These are phyloP conservation scores for Eucalyptus camaldulensis DNA, from an alignment of 345 rosid genomes.

Conservation along the genomic window DNA sequence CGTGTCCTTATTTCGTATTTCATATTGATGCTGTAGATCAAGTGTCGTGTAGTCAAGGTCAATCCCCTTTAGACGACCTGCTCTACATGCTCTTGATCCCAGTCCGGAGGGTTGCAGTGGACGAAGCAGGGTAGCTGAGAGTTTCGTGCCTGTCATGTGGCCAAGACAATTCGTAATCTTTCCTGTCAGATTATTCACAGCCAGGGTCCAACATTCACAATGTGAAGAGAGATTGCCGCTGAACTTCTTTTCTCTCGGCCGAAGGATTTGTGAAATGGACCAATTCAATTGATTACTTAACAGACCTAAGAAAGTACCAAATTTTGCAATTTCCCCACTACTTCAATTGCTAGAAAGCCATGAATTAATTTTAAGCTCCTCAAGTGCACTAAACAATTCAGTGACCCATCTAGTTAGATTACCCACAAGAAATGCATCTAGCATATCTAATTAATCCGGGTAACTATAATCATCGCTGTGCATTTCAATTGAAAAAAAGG, in stretches of 20 bases:
- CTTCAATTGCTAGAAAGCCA: too few species aligned
- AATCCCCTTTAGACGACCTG: neutral
- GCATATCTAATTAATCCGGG: too few species aligned
- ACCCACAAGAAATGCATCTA: too few species aligned
- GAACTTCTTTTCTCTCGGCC: neutral
- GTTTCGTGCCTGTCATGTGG: neutral
- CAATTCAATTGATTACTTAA: too few species aligned
- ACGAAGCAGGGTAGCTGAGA: neutral
- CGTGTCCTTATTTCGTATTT: too few species aligned
- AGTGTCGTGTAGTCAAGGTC: neutral
- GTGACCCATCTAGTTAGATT: too few species aligned
- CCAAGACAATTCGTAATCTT: neutral
- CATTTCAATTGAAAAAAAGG: too few species aligned
- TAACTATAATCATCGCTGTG: too few species aligned
- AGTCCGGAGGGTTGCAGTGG: neutral
- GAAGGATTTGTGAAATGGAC: neutral
- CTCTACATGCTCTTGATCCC: neutral
- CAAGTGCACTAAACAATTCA: too few species aligned
- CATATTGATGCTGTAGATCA: neutral
- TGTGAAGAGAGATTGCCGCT: neutral
- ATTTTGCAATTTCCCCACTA: too few species aligned
- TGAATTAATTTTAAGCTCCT: too few species aligned
- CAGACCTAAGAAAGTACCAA: too few species aligned
- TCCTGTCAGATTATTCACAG: neutral
- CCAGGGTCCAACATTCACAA: neutral